Base-by-base conservation (phyloP, 192 early-diverging fungal genomes). In the Entomortierella beljakovae region DNA sequence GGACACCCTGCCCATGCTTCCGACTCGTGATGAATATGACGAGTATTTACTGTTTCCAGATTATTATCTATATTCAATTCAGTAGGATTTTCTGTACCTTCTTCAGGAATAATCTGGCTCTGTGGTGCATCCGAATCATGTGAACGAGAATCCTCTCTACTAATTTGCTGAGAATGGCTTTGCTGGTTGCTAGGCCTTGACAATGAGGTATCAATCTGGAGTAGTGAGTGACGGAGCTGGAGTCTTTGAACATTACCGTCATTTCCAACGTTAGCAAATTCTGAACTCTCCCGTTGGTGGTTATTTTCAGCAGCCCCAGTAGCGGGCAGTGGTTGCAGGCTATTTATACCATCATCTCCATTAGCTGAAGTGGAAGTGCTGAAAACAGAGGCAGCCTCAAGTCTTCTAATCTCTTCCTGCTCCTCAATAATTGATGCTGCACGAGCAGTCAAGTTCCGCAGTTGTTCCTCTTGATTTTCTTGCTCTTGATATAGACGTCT, bases 401-500 rank as follows among this genome's bases (percentile, higher is more conserved):
- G 51, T 26, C 59, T 61, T 18, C 59, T 61, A 8, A 16, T 13
- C 10, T 54, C 59, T 20, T 62, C 61, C n/a, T 71, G 60, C 33
- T 22, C 61, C 20, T 65, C 57, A 22, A 63, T 34, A 6, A 70
- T 64, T 1, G 66, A 69, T 31, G 75, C 75, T 2, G 75, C 67
- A 4, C 68, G 67, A 29, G 68, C 75, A 10, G 75, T 65, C 46
- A 79, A 38, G 1, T 66, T 28, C 8, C 75, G 61, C 20, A 79
- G 13, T 1, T 59, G 54, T 13, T 79, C 67, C 35, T 69, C 75
- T n/a, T 79, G 75, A 20, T 50, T 79, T 33, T 79, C 75, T 32
- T 79, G 75, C 31, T 79, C 75, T 2, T 31, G 56, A 28, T 60
- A 65, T 1, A 79, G 68, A 1, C 66, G 66, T 3, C 67, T 66